Evolutionary conservation across 148 eudicot species (phyloP).

Genomic region (Spergularia bocconei): DNA sequence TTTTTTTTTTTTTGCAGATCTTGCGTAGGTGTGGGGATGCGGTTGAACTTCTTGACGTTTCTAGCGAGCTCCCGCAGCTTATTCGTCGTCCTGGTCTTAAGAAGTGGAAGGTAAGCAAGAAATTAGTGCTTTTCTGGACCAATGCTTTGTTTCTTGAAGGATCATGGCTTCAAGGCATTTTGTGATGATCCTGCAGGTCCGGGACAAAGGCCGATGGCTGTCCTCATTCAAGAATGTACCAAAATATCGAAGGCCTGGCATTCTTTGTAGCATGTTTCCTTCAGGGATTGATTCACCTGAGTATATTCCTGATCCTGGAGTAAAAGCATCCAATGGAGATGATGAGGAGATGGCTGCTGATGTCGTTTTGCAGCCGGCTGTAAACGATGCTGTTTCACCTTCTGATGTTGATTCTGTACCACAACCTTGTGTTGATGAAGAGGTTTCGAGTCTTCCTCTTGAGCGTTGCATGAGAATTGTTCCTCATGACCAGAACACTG

Average conservation of each 20-base stretch:
- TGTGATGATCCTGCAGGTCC: conserved; percentile 55
- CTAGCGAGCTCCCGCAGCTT: conserved; percentile 80
- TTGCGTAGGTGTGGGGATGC: conserved; percentile 76
- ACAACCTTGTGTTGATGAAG: conserved; percentile 38
- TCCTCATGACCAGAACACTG: conserved; percentile 97
- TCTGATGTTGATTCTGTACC: conserved; percentile 28
- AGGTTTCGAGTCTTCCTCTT: conserved; percentile 71
- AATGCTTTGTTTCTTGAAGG: background rate
- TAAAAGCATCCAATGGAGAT: conserved; percentile 27
- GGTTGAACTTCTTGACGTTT: conserved; percentile 91
- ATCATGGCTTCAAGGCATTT: conserved; percentile 13
- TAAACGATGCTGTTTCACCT: conserved; percentile 28
- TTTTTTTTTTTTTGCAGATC: conserved; percentile 47
- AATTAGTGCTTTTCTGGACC: background rate
- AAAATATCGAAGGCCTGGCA: conserved; percentile 48
- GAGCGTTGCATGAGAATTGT: conserved; percentile 96
- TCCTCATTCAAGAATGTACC: conserved; percentile 69
- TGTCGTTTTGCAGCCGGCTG: conserved; percentile 20
- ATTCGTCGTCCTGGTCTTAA: conserved; percentile 93
- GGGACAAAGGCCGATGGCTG: conserved; percentile 84
- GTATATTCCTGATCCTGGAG: conserved; percentile 24
- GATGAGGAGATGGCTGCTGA: conserved; percentile 27
- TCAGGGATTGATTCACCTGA: conserved; percentile 56
- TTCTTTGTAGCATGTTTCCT: conserved; percentile 84
- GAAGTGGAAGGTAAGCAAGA: conserved; percentile 78